Evolutionary conservation across 768 basidiomycete genomes (phyloP).

Genomic region (Lactarius sanguifluus): DNA sequence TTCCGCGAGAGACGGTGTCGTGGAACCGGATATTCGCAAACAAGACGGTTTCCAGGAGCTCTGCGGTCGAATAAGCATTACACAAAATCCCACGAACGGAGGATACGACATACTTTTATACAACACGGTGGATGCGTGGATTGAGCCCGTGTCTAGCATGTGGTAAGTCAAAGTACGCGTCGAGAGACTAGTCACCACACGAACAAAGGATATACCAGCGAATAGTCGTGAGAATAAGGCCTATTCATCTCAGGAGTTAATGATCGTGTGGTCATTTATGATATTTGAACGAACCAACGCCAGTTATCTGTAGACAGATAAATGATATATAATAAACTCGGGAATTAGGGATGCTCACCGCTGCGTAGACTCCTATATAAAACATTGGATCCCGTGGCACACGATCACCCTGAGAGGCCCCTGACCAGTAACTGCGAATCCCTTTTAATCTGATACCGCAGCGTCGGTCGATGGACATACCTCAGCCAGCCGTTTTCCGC

Average conservation of each 20-base stretch:
- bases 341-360: conserved; percentile 39
- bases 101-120: conserved; percentile 55
- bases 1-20: conserved; percentile 85
- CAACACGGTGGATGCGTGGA: conserved; percentile 73
- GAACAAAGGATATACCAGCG: conserved; percentile 73
- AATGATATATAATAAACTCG: background rate
- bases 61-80: conserved; percentile 33
- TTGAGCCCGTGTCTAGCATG: conserved; percentile 65
- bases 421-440: conserved; percentile 42
- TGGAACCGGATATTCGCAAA: conserved; percentile 93
- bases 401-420: conserved; percentile 32
- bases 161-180: conserved; percentile 18
- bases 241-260: conserved; percentile 34
- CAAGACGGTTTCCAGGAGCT: conserved; percentile 73
- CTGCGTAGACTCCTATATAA: conserved; percentile 73
- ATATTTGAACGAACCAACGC: conserved; percentile 14
- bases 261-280: background rate
- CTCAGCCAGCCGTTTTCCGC: conserved; percentile 49
- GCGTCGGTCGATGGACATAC: conserved; percentile 25
- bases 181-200: conserved; percentile 30
- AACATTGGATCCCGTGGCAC: conserved; percentile 40
- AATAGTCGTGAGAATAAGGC: conserved; percentile 56
- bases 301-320: conserved; percentile 10
- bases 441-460: conserved; percentile 4
- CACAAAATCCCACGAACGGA: background rate